Base-by-base conservation (phyloP, 208 protist species). In the Leishmania mexicana region DNA sequence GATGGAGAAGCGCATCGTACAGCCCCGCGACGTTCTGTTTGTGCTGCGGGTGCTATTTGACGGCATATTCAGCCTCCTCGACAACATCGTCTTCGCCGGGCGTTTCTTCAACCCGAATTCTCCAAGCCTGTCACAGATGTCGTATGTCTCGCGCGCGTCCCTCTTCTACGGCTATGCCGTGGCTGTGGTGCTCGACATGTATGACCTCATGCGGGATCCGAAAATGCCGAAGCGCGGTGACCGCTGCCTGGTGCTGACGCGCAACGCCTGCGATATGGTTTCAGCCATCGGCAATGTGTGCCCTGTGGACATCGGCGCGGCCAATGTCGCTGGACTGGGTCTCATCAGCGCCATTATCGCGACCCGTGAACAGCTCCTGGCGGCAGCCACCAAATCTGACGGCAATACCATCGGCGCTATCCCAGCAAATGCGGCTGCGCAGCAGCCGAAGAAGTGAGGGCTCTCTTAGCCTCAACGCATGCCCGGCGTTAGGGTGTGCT, bases 51-150 rank as follows among this genome's bases (percentile, higher is more conserved):
- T 96, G 31, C 62, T 94, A 47, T 92, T 89, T 47, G 94, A 97
- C 76, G 87, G 87, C 54, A 77, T 96, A 77, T 97, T 97, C 87
- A 93, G 90, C 68, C 54, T 93, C 7, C 81, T 91, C 35, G 93
- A 97, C 81, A 97, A 97, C 85, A 84, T 95, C 78, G 89, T 92
- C 1, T 97, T 90, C 74, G 15, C 91, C 57, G 92, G 90, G 42
- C 78, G 83, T 24, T 93, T 94, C 84, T 83, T 87, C 76, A 53
- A 80, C 47, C 79, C 79, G n/a, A 47, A 83, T 65, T 82, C 80
- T 42, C 31, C 74, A 13, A 47, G 86, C 35, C 73, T 90, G 11
- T 64, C 74, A 38, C 80, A 89, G 57, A 77, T 95, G 67, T 76
- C 83, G 3, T 65, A 86, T 60, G 28, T 89, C 5, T 92, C 92